These are phyloP conservation scores for Tricholoma sp. DNA, from an alignment of 768 basidiomycete species.

Conservation along the genomic window DNA sequence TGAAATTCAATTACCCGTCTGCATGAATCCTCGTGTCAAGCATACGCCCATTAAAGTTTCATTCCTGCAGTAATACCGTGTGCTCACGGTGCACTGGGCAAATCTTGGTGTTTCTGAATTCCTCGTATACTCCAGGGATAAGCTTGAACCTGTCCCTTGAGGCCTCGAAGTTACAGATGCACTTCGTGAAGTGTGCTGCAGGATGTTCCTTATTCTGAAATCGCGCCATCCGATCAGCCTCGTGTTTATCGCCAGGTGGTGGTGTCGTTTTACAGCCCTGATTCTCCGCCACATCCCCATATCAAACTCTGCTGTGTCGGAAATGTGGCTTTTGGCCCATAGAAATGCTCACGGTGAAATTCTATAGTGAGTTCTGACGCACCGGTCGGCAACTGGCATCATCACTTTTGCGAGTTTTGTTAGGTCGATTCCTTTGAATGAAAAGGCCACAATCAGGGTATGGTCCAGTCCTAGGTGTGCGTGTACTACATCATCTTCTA, in stretches of 20 bases:
- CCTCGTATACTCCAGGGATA: background rate
- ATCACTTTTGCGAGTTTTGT: background rate
- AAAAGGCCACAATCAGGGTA: background rate
- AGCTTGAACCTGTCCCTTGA: background rate
- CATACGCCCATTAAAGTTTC: slow-evolving; percentile 2
- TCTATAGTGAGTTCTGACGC: background rate
- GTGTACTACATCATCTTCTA: background rate
- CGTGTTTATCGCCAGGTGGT: slow-evolving; percentile 6
- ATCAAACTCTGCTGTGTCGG: background rate
- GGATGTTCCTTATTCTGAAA: background rate
- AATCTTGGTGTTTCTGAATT: background rate
- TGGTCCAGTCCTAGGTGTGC: background rate
- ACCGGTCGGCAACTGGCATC: background rate
- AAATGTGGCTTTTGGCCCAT: background rate
- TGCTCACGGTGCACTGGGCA: background rate
- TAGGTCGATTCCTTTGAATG: background rate
- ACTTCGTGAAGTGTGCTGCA: background rate
- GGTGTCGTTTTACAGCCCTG: background rate
- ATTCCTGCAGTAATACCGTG: background rate
- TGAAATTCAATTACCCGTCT: slow-evolving; percentile 2
- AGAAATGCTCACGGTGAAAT: background rate
- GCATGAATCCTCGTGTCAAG: slow-evolving; percentile 6
- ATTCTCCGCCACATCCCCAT: background rate
- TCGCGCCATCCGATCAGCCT: slow-evolving; percentile 4
- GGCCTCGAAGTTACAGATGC: background rate